These are phyloP conservation scores for Yamadazyma atmosphaerica DNA, from an alignment of 1,139 yeast species.

Conservation along the genomic window DNA sequence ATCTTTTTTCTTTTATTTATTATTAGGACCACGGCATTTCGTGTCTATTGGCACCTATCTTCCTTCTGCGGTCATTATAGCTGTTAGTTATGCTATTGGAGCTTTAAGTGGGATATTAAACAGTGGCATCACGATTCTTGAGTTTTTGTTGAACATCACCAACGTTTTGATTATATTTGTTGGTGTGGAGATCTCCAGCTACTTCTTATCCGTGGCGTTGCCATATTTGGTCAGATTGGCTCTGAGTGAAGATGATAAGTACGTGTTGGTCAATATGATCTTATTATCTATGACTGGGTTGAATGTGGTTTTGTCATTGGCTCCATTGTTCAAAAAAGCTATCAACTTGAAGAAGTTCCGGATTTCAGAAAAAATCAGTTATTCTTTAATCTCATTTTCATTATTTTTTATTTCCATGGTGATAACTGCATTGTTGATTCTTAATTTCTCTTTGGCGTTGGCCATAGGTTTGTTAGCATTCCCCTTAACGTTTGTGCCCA, in stretches of 20 bases:
- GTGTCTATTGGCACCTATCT: conserved; percentile 93
- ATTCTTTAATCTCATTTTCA: conserved; percentile 39
- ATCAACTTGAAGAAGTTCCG: conserved; percentile 12
- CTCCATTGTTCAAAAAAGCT: conserved; percentile 18
- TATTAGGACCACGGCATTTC: conserved; percentile 75
- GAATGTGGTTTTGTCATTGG: conserved; percentile 19
- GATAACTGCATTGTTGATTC: conserved; percentile 71
- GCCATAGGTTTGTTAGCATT: conserved; percentile 64
- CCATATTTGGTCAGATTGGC: conserved; percentile 23
- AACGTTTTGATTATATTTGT: conserved; percentile 32
- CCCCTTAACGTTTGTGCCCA: conserved; percentile 69
- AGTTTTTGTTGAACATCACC: conserved; percentile 26
- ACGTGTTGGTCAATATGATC: conserved; percentile 18
- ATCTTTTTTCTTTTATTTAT: conserved; percentile 88
- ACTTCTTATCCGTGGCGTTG: conserved; percentile 26
- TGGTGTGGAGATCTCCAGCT: conserved; percentile 33
- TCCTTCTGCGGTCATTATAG: conserved; percentile 78
- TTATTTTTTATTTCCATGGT: conserved; percentile 66
- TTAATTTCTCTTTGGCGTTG: conserved; percentile 82
- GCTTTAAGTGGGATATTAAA: conserved; percentile 62
- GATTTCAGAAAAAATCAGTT: conserved; percentile 23
- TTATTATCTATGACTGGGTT: conserved; percentile 20
- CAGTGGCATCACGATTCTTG: conserved; percentile 29
- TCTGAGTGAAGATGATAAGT: conserved; percentile 16
- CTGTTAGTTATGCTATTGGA: conserved; percentile 70